Conservation (phyloP, 2,329 filamentous ascomycete species). For the Aspergillus neoniger region DNA sequence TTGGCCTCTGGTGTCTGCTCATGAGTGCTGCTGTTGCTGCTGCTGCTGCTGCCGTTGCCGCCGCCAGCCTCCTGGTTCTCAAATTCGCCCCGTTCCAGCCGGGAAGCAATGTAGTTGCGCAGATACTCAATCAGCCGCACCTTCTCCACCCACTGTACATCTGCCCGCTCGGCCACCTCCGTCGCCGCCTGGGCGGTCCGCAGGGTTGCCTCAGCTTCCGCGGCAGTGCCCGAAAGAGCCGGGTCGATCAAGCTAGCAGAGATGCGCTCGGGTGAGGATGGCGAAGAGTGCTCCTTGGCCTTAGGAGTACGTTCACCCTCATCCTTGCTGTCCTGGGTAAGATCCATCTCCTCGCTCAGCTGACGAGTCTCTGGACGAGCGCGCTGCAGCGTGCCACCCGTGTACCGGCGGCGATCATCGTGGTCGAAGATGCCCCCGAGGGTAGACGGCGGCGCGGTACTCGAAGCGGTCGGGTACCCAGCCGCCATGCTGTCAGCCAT, state of each 20-base stretch:
- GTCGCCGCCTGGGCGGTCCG: conserved; percentile 42
- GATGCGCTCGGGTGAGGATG: conserved; percentile 28
- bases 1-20: conserved; percentile 22
- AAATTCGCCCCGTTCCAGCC: conserved; percentile 57
- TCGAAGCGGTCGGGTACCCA: conserved; percentile 52
- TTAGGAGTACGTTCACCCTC: conserved; percentile 37
- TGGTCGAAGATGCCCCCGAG: conserved; percentile 62
- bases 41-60: background rate
- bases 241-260: conserved; percentile 47
- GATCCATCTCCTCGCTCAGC: conserved; percentile 39
- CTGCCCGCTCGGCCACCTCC: conserved; percentile 43
- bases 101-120: conserved; percentile 58
- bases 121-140: conserved; percentile 64
- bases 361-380: conserved; percentile 47
- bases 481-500: conserved; percentile 57
- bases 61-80: conserved; percentile 24
- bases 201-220: conserved; percentile 36
- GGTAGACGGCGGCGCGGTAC: conserved; percentile 62
- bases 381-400: conserved; percentile 61
- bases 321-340: conserved; percentile 34
- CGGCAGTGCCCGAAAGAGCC: conserved; percentile 37
- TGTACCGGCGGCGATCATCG: conserved; percentile 63
- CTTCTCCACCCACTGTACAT: conserved; percentile 65
- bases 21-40: conserved; percentile 5
- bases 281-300: conserved; percentile 27